Conservation (phyloP, 768 basidiomycete genomes). For the Mycena latifolia region DNA sequence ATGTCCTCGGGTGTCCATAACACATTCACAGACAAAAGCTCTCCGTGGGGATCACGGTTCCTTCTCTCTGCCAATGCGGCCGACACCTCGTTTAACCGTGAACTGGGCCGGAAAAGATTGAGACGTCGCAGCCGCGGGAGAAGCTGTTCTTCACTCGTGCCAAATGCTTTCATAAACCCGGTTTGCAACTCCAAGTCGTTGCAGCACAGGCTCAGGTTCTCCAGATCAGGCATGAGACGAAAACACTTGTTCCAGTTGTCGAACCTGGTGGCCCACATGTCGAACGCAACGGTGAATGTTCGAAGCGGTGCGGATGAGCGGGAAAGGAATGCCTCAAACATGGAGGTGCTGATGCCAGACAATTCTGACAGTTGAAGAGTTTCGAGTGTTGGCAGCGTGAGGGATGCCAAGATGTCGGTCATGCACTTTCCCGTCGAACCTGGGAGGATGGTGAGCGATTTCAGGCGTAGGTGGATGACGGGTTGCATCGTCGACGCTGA, state of each 20-base stretch:
- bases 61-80: background rate
- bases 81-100: background rate
- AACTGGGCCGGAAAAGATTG: background rate
- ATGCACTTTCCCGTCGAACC: background rate
- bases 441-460: background rate
- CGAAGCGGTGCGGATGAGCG: constrained; percentile 11
- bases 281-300: background rate
- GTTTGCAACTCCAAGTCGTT: background rate
- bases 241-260: background rate
- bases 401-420: background rate
- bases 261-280: background rate
- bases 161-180: constrained; percentile 1
- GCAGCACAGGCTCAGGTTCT: background rate
- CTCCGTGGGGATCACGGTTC: background rate
- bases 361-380: background rate
- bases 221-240: constrained; percentile 12
- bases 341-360: background rate
- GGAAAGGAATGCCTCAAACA: constrained; percentile 8
- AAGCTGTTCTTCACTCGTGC: background rate
- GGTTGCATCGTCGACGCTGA: background rate
- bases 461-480: background rate
- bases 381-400: constrained; percentile 6
- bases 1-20: background rate
- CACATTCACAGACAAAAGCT: constrained; percentile 1
- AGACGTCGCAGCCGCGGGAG: constrained; percentile 8